Evolutionary conservation across 2,329 filamentous ascomycete species (phyloP), one percentile per base, ranked within the genome.

Genomic region (Magnaporthiopsis incrustans): DNA sequence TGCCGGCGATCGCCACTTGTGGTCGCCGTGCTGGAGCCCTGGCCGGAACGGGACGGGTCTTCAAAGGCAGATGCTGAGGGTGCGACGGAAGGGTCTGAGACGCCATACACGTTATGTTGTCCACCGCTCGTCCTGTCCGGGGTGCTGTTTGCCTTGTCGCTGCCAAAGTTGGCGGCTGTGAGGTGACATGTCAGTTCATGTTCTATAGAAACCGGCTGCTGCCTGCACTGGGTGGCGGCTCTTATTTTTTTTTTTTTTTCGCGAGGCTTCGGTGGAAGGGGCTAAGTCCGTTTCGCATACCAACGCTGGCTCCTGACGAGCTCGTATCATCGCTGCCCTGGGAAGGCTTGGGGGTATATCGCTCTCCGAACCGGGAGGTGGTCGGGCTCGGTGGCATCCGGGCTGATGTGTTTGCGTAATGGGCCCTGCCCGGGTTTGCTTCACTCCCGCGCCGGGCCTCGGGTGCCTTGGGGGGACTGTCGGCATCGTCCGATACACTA

Each of bases 401-500:
- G n/a, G 44, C 44, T 6, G 44, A 53, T 1, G 44, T 53, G 22
- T 53, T 53, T 3, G 44, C 44, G n/a, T 53, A 22, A 25, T 53
- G n/a, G 44, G 44, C 44, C 44, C 10, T 53, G 7, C 44, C 44
- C 44, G 44, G 18, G 18, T 14, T 53, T n/a, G 44, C 44, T 53
- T 64, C 64, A 14, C 63, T 63, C 32, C 44, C 64, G 60, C 57
- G 61, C 58, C 32, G 56, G 14, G 53, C 57, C 26, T 57, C 63
- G 11, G 60, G 62, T 32, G 53, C 63, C 56, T 69, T 68, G 25
- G 68, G 65, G n/a, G 67, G 62, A 59, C 66, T 68, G 12, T 75
- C 73, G 12, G 70, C 66, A 15, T 72, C 71, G 53, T 71, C 73
- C 2, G 71, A 70, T 2, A 72, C 68, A 44, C 74, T 76, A 6